These are phyloP conservation scores for Strobilomyces confusus DNA, from an alignment of 768 basidiomycete genomes.

Conservation along the genomic window DNA sequence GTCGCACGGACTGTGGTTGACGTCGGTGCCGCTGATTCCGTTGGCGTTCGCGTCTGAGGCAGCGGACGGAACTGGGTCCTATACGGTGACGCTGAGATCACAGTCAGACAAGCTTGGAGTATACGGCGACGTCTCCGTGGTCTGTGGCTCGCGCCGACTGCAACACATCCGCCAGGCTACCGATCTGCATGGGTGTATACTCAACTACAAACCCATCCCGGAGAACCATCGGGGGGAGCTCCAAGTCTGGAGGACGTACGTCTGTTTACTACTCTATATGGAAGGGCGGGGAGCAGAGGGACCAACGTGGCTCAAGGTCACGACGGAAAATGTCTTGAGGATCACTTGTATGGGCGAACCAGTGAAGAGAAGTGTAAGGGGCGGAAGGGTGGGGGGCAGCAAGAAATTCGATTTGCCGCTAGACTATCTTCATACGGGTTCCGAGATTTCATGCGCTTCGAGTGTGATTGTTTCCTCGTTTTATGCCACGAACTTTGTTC, in stretches of 20 bases:
- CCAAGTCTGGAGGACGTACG: constrained; percentile 14
- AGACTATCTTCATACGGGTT: constrained; percentile 7
- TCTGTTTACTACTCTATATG: constrained; percentile 23
- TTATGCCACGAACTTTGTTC: too few species aligned
- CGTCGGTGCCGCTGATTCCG: constrained; percentile 22
- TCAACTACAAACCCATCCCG: constrained; percentile 15
- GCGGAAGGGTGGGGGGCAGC: neutral
- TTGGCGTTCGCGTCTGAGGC: constrained; percentile 7
- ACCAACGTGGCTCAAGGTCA: constrained; percentile 22
- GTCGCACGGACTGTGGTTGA: constrained; percentile 14
- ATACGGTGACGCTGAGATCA: constrained; percentile 13
- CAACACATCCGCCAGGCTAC: constrained; percentile 5
- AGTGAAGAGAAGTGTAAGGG: too few species aligned
- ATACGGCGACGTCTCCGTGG: constrained; percentile 12
- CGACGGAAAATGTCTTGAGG: constrained; percentile 22
- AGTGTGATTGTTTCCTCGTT: too few species aligned
- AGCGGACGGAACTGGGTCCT: neutral
- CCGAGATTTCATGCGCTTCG: constrained; percentile 5
- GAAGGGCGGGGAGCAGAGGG: neutral
- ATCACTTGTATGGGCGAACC: constrained; percentile 11
- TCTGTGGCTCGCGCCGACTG: constrained; percentile 17
- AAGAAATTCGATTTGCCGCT: constrained; percentile 14
- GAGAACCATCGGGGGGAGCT: constrained; percentile 5
- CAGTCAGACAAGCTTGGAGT: neutral
- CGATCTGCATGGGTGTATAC: constrained; percentile 21